Percentiles rank a stretch among this genome's conserved stretches.
phyloP scores from a whole-genome alignment of 2,329 filamentous ascomycete species.

The Hypoxylon sp. region DNA sequence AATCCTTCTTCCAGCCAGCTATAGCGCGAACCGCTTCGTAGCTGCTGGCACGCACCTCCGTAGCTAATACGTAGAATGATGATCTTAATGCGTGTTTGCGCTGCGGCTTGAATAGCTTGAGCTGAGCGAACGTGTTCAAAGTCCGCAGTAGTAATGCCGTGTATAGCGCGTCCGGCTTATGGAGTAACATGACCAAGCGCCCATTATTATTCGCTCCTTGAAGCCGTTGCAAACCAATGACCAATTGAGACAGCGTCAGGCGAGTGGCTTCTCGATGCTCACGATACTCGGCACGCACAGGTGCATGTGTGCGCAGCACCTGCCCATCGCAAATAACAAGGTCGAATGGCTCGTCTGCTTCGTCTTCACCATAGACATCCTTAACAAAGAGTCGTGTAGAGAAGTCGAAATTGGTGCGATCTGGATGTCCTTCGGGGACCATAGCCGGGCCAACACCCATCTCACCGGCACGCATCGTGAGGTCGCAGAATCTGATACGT shows the following conservation, averaged over 20 bases:
- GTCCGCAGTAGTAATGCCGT: constrained; percentile 55
- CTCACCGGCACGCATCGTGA: constrained; percentile 65
- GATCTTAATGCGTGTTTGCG: constrained; percentile 57
- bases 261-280: constrained; percentile 40
- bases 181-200: constrained; percentile 65
- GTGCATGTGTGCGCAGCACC: constrained; percentile 48
- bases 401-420: constrained; percentile 47
- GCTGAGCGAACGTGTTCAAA: constrained; percentile 58
- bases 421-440: constrained; percentile 54
- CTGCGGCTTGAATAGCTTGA: constrained; percentile 61
- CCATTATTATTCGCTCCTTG: constrained; percentile 55
- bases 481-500: constrained; percentile 55
- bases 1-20: constrained; percentile 57
- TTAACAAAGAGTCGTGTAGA: constrained; percentile 45
- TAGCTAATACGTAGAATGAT: constrained; percentile 68
- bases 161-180: constrained; percentile 60
- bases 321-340: constrained; percentile 54
- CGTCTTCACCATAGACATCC: neutral
- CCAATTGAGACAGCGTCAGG: constrained; percentile 43
- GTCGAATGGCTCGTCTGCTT: constrained; percentile 58
- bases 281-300: constrained; percentile 40
- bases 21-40: constrained; percentile 55
- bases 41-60: constrained; percentile 54
- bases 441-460: constrained; percentile 52
- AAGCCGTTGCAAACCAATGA: constrained; percentile 55